Evolutionary conservation across 192 early-diverging fungal species (phyloP).

Genomic region (Geranomyces michiganensis): DNA sequence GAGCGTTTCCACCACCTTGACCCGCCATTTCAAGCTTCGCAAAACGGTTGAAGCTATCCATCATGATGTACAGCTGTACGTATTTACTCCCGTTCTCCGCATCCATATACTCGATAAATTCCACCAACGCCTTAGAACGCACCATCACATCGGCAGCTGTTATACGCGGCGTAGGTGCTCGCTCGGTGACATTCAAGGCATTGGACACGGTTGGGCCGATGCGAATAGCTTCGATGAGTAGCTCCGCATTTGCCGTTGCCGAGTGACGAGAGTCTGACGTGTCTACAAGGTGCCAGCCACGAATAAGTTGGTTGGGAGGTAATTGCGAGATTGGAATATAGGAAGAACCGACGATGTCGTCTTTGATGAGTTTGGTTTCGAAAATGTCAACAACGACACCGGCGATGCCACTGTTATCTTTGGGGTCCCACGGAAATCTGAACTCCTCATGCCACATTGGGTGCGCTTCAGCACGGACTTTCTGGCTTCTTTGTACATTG

Average conservation of each 20-base stretch:
- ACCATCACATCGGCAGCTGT: constrained; percentile 20
- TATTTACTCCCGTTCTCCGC: constrained; percentile 4
- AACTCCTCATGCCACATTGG: constrained; percentile 49
- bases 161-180: neutral
- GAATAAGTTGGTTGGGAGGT: constrained; percentile 31
- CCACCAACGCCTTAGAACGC: constrained; percentile 20
- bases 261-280: constrained; percentile 32
- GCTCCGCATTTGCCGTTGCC: constrained; percentile 23
- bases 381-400: constrained; percentile 38
- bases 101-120: constrained; percentile 42
- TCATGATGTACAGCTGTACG: constrained; percentile 33
- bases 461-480: constrained; percentile 37
- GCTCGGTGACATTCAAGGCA: neutral
- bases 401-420: constrained; percentile 4
- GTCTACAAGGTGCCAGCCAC: constrained; percentile 39
- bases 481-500: constrained; percentile 17
- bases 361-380: constrained; percentile 26
- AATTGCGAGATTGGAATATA: constrained; percentile 32
- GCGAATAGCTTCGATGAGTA: constrained; percentile 18
- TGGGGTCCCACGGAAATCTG: constrained; percentile 19
- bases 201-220: neutral
- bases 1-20: neutral
- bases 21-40: constrained; percentile 20
- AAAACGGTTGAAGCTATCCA: constrained; percentile 25
- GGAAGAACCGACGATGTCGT: constrained; percentile 39